These are phyloP conservation scores for Agarophyton chilense DNA, from an alignment of 23 red algal genomes.

Conservation along the genomic window DNA sequence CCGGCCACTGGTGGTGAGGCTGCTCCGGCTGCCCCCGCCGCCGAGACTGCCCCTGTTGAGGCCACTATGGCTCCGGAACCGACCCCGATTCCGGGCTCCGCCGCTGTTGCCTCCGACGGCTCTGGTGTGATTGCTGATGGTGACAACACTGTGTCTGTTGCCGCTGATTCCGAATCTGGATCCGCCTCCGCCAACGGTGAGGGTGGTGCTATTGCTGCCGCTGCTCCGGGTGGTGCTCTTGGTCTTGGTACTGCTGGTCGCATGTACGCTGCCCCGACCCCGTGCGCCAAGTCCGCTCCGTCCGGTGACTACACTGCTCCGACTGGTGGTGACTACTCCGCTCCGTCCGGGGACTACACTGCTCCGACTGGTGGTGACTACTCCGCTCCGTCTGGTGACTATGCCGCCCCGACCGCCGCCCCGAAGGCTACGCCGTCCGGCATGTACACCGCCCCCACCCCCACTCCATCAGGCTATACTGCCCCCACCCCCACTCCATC, in stretches of 20 bases:
- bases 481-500: too few species aligned
- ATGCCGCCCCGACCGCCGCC: background rate
- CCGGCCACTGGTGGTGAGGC: background rate
- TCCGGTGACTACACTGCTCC: conserved; percentile 8
- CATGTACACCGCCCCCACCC: too few species aligned
- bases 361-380: background rate
- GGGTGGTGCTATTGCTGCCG: conserved; percentile 46
- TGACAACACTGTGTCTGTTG: conserved; percentile 61
- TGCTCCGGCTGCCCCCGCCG: background rate
- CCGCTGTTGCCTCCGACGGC: conserved; percentile 43
- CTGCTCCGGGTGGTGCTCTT: conserved; percentile 48
- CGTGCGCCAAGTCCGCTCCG: background rate
- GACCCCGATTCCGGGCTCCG: conserved; percentile 33
- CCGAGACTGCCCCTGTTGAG: background rate
- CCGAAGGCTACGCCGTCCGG: conserved; percentile 2
- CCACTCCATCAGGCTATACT: too few species aligned
- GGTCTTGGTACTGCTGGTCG: conserved; percentile 42
- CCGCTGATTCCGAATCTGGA: conserved; percentile 38
- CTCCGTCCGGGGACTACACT: background rate
- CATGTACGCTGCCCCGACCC: background rate
- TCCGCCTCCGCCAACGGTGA: conserved; percentile 66
- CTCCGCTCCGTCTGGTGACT: conserved; percentile 7
- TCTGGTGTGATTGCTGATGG: conserved; percentile 55
- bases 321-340: background rate
- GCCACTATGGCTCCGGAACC: background rate